Base-by-base conservation (phyloP, 1,284 basidiomycete genomes). In the Flammula alnicola region DNA sequence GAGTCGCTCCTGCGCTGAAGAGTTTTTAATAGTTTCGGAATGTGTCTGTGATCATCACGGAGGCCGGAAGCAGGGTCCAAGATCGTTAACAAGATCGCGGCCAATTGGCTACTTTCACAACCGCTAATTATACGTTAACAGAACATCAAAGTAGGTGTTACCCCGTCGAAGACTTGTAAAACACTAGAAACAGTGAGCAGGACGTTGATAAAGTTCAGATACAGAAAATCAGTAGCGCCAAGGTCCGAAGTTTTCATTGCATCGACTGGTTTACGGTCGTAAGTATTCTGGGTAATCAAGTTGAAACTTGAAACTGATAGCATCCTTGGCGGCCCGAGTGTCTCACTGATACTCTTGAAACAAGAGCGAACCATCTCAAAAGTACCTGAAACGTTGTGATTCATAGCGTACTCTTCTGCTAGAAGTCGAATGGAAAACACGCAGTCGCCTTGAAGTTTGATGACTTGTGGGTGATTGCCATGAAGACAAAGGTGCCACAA, bases 401-500 rank as follows among this genome's bases (percentile, higher is more conserved):
- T 4, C 32, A 43, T 33, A 33, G 12, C 19, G 27, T 43, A 20
- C 4, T 12, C 22, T n/a, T 32, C n/a, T 47, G 10, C 23, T 20
- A 30, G 17, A 32, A 38, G 23, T 16, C 11, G 19, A 12, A 30
- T 29, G 17, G 12, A n/a, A 25, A 32, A 44, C 40, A 44, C 26
- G 20, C 26, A 5, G 17, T 33, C 4, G 29, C 23, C 59, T 60
- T 61, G 48, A 59, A 46, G 52, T 40, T 56, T 60, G 51, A 61
- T 38, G 46, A 44, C 47, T 40, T 53, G 35, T 44, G 45, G 55
- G 42, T 50, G 53, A 59, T 47, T 51, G 45, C 43, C 55, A 59
- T 37, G 57, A 40, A 51, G 62, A 63, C 62, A 64, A 63, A 63
- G 56, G 60, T 58, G 60, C 59, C 63, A 60, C 57, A 59, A 61